Evolutionary conservation across 2,329 filamentous ascomycete species (phyloP).

Genomic region (Clonostachys sp.): DNA sequence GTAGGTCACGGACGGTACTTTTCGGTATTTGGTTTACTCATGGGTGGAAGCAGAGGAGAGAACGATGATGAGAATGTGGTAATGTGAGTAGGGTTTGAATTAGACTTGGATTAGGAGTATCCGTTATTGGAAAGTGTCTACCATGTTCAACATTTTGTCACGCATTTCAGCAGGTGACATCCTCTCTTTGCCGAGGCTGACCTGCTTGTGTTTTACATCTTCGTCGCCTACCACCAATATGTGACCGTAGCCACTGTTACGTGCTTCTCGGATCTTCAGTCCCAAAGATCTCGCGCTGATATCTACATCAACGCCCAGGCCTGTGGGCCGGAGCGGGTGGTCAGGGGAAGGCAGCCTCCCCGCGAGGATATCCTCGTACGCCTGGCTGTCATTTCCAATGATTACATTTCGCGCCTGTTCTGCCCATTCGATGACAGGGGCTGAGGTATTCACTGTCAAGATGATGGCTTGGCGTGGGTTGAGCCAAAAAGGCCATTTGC

Average conservation of each 20-base stretch:
- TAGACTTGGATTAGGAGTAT: too few relatives aligned
- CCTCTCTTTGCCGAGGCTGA: conserved; percentile 36
- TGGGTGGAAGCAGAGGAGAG: too few relatives aligned
- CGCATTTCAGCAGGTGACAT: conserved; percentile 40
- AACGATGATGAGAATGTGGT: too few relatives aligned
- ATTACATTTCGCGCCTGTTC: conserved; percentile 42
- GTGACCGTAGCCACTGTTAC: conserved; percentile 65
- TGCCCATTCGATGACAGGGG: conserved; percentile 45
- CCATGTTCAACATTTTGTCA: conserved; percentile 36
- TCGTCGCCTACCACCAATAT: conserved; percentile 68
- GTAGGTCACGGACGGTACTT: too few relatives aligned
- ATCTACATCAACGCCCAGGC: conserved; percentile 67
- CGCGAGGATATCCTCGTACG: conserved; percentile 23
- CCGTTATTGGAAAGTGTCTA: conserved; percentile 40
- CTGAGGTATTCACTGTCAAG: conserved; percentile 63
- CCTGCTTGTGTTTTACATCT: conserved; percentile 53
- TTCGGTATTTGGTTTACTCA: too few relatives aligned
- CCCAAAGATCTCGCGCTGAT: conserved; percentile 55
- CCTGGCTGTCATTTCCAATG: conserved; percentile 33
- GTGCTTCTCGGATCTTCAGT: conserved; percentile 71
- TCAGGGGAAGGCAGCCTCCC: conserved; percentile 21
- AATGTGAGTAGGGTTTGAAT: too few relatives aligned
- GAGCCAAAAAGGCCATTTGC: conserved; percentile 84
- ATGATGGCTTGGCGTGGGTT: conserved; percentile 75
- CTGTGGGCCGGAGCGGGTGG: conserved; percentile 49